These are phyloP conservation scores for Termitomyces sp. DNA, from an alignment of 768 basidiomycete species.

Conservation along the genomic window DNA sequence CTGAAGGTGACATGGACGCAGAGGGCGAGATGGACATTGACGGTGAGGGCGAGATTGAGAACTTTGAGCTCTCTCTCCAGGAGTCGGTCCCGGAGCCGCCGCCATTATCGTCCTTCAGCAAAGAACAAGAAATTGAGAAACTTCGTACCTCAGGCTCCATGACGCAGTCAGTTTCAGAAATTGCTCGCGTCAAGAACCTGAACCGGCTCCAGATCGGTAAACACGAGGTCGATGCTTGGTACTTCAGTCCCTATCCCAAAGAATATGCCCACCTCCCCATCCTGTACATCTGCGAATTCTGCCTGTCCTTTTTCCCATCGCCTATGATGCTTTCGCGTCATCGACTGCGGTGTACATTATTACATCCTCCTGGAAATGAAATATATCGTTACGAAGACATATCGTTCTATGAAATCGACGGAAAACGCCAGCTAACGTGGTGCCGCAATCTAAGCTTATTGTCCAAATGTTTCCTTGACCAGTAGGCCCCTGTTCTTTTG, in stretches of 20 bases:
- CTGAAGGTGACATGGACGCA: conserved; percentile 52
- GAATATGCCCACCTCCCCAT: conserved; percentile 96
- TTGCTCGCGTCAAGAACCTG: conserved; percentile 97
- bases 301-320: conserved; percentile 89
- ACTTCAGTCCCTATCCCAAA: conserved; percentile 98
- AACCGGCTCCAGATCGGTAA: conserved; percentile 95
- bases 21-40: conserved; percentile 77
- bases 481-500: conserved; percentile 52
- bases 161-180: conserved; percentile 98
- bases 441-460: conserved; percentile 95
- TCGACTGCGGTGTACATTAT: conserved; percentile 83
- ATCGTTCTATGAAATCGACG: conserved; percentile 98
- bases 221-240: conserved; percentile 99
- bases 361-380: conserved; percentile 98
- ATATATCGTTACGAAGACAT: conserved; percentile 98
- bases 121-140: conserved; percentile 99
- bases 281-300: conserved; percentile 98
- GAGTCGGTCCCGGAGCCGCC: conserved; percentile 51
- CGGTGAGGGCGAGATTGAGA: conserved; percentile 72
- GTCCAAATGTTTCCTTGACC: conserved; percentile 98
- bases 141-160: conserved; percentile 96
- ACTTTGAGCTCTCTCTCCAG: conserved; percentile 60
- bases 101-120: conserved; percentile 74
- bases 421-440: conserved; percentile 92
- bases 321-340: conserved; percentile 90